phyloP scores from a whole-genome alignment of 2,329 filamentous ascomycete genomes.

The Penicillium sclerotigenum region DNA sequence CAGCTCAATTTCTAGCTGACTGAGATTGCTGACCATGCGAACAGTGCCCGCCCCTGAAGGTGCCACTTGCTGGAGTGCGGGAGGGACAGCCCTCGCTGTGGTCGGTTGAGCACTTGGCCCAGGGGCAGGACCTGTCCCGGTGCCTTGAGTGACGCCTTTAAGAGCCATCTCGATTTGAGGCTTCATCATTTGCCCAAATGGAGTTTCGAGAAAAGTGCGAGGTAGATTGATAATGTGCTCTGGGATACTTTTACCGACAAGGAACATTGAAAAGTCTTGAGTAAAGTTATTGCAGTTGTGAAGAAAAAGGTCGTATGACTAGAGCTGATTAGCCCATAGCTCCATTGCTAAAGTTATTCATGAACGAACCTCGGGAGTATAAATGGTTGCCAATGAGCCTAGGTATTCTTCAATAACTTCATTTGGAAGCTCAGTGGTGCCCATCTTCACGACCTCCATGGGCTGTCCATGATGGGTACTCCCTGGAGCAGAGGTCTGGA shows the following conservation, averaged over 20 bases:
- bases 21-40: slow-evolving; percentile 57
- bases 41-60: slow-evolving; percentile 49
- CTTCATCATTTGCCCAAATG: slow-evolving; percentile 82
- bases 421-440: slow-evolving; percentile 71
- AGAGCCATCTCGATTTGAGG: slow-evolving; percentile 69
- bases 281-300: slow-evolving; percentile 99
- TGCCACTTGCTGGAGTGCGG: slow-evolving; percentile 15
- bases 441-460: slow-evolving; percentile 71
- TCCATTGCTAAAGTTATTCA: neutral
- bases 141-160: slow-evolving; percentile 60
- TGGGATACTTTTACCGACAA: slow-evolving; percentile 84
- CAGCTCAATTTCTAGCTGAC: slow-evolving; percentile 61
- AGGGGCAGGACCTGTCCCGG: slow-evolving; percentile 32
- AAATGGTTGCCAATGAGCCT: slow-evolving; percentile 76
- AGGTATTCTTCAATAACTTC: slow-evolving; percentile 85
- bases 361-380: slow-evolving; percentile 66
- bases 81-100: slow-evolving; percentile 6
- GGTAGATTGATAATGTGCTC: slow-evolving; percentile 82
- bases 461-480: slow-evolving; percentile 82
- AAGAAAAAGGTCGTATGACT: slow-evolving; percentile 82
- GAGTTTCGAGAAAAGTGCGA: slow-evolving; percentile 77
- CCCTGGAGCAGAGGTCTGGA: slow-evolving; percentile 77
- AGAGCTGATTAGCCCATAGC: slow-evolving; percentile 11
- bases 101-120: slow-evolving; percentile 16
- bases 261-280: slow-evolving; percentile 85